Evolutionary conservation across 2,329 filamentous ascomycete genomes (phyloP), one percentile per base, ranked within the genome.

Genomic region (Penicillium sp.): DNA sequence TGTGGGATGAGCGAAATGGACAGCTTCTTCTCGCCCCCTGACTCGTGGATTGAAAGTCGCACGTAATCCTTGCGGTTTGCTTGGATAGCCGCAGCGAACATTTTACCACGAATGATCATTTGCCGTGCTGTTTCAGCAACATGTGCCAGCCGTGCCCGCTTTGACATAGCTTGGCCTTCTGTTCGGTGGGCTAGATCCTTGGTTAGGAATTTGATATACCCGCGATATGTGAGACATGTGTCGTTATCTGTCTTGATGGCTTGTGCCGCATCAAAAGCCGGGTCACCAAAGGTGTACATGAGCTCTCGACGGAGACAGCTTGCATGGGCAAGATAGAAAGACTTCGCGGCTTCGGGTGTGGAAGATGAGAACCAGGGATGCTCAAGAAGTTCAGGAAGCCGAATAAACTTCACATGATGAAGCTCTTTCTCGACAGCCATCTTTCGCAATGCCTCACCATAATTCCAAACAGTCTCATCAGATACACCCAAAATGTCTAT

Each of bases 391-490:
- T 76, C 70, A 57, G 69, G 66, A 50, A 78, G 62, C 7, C 73
- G 72, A 38, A 71, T 66, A 38, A 75, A 73, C 48, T 69, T 69
- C 49, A 76, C 61, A 48, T 71, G 62, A 8, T 59, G 59, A 29
- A 71, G 69, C 14, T 62, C 66, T 39, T 68, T 70, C 18, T 71
- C 63, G 1, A 60, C 48, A 1, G 72, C 70, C 65, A 77, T 73
- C 11, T 68, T 53, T 43, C 73, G 70, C 9, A 77, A 58, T 1
- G 64, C 60, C 48, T 74, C 65, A 11, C 74, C 72, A 51, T 77
- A 77, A 18, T 67, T 63, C 75, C 75, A 79, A 1, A 76, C 74
- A 2, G 67, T 71, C 2, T 70, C 67, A 44, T 79, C 77, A 0
- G 75, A 62, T 10, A 79, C 71, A 4, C 72, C 71, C 2, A 79